Conservation (phyloP, 371 early-diverging fungal species). For the Phascolomyces articulosus region DNA sequence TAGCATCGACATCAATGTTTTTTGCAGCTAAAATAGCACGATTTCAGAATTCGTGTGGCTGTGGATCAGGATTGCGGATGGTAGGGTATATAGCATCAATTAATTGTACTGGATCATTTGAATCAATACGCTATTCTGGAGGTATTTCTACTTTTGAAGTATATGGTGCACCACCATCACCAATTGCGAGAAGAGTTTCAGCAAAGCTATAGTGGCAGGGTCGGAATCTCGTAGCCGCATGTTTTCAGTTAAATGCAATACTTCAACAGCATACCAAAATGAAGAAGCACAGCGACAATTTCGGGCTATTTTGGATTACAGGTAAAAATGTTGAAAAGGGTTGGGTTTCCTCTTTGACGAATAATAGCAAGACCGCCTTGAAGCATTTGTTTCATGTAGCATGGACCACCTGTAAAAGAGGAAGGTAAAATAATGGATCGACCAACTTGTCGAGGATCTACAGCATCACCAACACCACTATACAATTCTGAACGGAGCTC, state of each 20-base stretch:
- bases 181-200: not conserved
- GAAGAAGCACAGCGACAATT: too few relatives aligned
- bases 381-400: too few relatives aligned
- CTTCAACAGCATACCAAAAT: not conserved
- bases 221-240: not conserved
- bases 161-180: constrained; percentile 5
- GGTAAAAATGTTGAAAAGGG: too few relatives aligned
- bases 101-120: not conserved
- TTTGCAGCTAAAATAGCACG: not conserved
- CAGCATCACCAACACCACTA: too few relatives aligned
- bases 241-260: not conserved
- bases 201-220: not conserved
- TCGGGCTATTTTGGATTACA: too few relatives aligned
- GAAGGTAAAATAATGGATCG: too few relatives aligned
- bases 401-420: too few relatives aligned
- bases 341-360: too few relatives aligned
- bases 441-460: too few relatives aligned
- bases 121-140: not conserved
- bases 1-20: not conserved
- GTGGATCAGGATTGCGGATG: not conserved
- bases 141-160: not conserved
- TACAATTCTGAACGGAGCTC: too few relatives aligned
- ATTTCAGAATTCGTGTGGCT: not conserved
- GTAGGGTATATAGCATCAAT: not conserved
- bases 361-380: too few relatives aligned